Base-by-base conservation (phyloP, 441 rosid genomes). In the Erodium trifolium region DNA sequence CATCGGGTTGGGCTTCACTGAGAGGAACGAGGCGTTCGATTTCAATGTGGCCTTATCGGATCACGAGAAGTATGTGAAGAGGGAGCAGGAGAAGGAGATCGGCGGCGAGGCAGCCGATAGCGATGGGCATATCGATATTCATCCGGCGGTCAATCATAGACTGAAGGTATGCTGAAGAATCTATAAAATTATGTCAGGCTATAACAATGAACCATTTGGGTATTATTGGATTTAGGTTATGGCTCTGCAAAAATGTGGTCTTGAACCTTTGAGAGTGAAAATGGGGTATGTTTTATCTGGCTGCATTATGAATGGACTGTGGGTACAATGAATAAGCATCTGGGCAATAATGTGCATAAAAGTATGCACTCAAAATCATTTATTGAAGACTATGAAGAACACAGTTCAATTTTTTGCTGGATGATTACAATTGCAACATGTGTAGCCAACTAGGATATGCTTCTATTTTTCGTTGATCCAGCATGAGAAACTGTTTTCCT, bases 11-110 rank as follows among this genome's bases (percentile, higher is more conserved):
- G 99, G 99, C 12, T 94, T 94, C 68, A 59, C 81, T 14, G 99
- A 94, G 79, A 80, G 99, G 78, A 94, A 94, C 65, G 99, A 94
- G 71, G 99, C 99, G n/a, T 94, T 91, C 70, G 99, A 94, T 88
- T 94, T 94, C 85, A 94, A 94, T 69, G 99, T 94, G 5, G 97
- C 99, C 0, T 81, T 94, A 71, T 94, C 99, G 68, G 97, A 92
- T 86, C 98, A 92, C 72, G 96, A 91, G 66, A 94, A 90, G 86
- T 86, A 92, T 37, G 86, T 88, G n/a, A 86, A 81, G 75, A 84
- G 97, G 79, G 96, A 88, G 75, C 73, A 72, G 35, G 97, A 90
- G 80, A 88, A 87, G 73, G 96, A 91, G 83, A 74, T 60, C 14
- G 70, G 70, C 16, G 93, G 86, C 0, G 97, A 83, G 67, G 77